Percentiles rank a stretch among this genome's conserved stretches.
Evolutionary conservation across 192 early-diverging fungal species (phyloP).

Genomic region (Chytriomyces confervae): DNA sequence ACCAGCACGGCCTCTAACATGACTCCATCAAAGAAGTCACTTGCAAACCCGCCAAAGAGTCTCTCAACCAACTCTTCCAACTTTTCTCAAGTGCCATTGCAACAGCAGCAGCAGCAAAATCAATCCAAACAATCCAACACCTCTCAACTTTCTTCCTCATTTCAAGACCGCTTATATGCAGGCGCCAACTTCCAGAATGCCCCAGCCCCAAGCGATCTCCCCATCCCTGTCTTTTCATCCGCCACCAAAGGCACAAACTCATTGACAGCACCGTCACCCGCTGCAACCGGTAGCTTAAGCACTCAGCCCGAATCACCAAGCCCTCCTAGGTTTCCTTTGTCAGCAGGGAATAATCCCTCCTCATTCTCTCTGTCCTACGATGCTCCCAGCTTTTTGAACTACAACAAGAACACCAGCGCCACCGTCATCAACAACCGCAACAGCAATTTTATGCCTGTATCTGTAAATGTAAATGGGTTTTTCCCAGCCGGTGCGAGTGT

Average conservation of each 20-base stretch:
- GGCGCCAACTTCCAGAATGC: conserved; percentile 63
- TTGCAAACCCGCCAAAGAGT: neutral
- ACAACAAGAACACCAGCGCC: too few relatives aligned
- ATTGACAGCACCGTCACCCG: neutral
- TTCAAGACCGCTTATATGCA: conserved; percentile 44
- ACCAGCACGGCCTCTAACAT: neutral
- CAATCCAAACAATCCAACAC: neutral
- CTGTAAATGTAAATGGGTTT: too few relatives aligned
- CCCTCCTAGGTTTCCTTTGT: neutral
- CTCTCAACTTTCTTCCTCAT: neutral
- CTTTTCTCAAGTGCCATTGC: neutral
- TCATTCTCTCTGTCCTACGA: too few relatives aligned
- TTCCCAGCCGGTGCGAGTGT: too few relatives aligned
- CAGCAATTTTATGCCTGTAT: too few relatives aligned
- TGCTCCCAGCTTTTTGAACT: too few relatives aligned
- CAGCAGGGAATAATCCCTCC: too few relatives aligned
- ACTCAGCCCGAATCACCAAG: neutral
- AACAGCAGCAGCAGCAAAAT: neutral
- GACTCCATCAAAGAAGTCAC: neutral
- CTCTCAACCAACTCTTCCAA: neutral
- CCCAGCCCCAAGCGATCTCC: conserved; percentile 50
- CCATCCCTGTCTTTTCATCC: conserved; percentile 53
- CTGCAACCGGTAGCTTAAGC: too few relatives aligned
- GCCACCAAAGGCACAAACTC: neutral
- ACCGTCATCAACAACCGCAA: too few relatives aligned